Evolutionary conservation across 139 green algal genomes (phyloP).

Genomic region (Nannochloris sp.): DNA sequence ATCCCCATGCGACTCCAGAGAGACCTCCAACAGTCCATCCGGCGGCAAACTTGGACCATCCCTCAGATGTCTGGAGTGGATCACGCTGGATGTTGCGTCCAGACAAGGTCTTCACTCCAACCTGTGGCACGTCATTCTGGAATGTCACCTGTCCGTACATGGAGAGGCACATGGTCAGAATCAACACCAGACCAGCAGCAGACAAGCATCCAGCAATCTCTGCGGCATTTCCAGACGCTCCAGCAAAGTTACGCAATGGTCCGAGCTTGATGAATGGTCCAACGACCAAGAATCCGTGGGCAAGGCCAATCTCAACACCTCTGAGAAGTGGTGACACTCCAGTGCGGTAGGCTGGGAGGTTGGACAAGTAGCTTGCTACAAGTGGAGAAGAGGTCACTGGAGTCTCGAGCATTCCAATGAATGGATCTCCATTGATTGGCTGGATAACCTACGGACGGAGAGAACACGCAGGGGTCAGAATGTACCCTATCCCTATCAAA

Average conservation of each 20-base stretch:
- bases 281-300: constrained; percentile 89
- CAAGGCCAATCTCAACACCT: constrained; percentile 95
- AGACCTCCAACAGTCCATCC: constrained; percentile 87
- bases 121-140: constrained; percentile 50
- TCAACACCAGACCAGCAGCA: constrained; percentile 81
- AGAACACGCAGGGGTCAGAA: too few species aligned
- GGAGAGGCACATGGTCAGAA: constrained; percentile 81
- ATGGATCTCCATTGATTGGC: constrained; percentile 93
- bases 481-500: too few species aligned
- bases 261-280: constrained; percentile 98
- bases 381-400: constrained; percentile 87
- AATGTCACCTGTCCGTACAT: constrained; percentile 88
- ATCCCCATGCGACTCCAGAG: constrained; percentile 81
- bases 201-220: constrained; percentile 78
- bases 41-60: constrained; percentile 82
- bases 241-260: constrained; percentile 75
- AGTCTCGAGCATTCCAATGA: constrained; percentile 95
- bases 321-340: constrained; percentile 86
- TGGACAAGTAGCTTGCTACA: constrained; percentile 86
- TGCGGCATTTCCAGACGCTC: constrained; percentile 28
- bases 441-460: constrained; percentile 61
- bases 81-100: constrained; percentile 51
- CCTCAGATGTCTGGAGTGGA: constrained; percentile 50
- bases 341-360: constrained; percentile 91
- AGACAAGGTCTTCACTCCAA: constrained; percentile 90